A percentile compares a stretch with the other conserved stretches of the same genome.
Evolutionary conservation across 331 rosid genomes (phyloP).

Genomic region (Spiraea crenata): DNA sequence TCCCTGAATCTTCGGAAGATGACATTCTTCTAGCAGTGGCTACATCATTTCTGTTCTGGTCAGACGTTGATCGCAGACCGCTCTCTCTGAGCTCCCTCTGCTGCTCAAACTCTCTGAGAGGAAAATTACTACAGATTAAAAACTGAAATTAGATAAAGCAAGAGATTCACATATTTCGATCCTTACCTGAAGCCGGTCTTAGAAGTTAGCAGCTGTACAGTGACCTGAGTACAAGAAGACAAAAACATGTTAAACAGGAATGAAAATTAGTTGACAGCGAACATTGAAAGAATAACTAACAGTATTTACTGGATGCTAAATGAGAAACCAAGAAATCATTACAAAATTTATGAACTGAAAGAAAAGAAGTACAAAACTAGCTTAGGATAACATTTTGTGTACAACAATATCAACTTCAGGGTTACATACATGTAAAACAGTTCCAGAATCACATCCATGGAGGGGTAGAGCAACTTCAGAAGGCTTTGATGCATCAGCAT

Average conservation of each 20-base stretch:
- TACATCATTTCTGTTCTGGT: constrained; percentile 59
- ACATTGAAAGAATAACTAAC: constrained; percentile 7
- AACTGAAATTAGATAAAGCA: constrained; percentile 28
- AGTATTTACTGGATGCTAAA: background rate
- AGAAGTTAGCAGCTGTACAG: constrained; percentile 96
- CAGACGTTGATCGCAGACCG: constrained; percentile 74
- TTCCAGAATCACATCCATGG: constrained; percentile 81
- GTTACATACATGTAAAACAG: constrained; percentile 78
- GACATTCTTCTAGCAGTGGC: constrained; percentile 62
- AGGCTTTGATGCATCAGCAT: constrained; percentile 92
- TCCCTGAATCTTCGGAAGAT: constrained; percentile 58
- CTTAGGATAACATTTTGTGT: background rate
- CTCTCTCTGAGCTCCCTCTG: constrained; percentile 98
- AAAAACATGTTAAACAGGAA: constrained; percentile 13
- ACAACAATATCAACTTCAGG: constrained; percentile 11
- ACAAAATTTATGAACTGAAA: background rate
- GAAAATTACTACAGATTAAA: constrained; percentile 34
- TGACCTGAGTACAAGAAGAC: constrained; percentile 72
- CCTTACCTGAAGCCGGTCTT: constrained; percentile 95
- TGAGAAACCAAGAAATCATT: background rate
- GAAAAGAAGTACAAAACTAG: background rate
- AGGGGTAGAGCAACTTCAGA: constrained; percentile 65
- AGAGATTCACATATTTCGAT: constrained; percentile 29
- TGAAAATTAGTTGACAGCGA: constrained; percentile 12
- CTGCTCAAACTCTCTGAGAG: constrained; percentile 96